phyloP scores from a whole-genome alignment of 139 green algal genomes.

The Chlamydomonas urium region DNA sequence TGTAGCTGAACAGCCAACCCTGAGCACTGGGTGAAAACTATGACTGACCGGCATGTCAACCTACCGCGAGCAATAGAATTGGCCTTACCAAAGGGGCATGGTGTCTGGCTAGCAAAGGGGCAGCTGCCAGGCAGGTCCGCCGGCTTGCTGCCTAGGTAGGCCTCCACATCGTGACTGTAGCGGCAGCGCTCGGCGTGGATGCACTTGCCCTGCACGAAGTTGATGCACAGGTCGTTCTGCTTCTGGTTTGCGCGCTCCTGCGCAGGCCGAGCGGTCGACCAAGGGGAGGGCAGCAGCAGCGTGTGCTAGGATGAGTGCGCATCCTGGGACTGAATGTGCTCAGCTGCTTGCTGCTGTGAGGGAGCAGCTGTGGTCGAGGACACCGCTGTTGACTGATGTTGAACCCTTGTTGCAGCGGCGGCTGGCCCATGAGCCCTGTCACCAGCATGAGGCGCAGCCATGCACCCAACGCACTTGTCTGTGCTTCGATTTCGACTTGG shows the following conservation, averaged over 20 bases:
- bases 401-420: not conserved
- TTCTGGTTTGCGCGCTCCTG: slow-evolving; percentile 30
- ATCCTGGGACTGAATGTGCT: not conserved
- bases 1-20: too few relatives aligned
- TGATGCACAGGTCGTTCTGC: slow-evolving; percentile 38
- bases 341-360: not conserved
- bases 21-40: not conserved
- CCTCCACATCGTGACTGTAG: slow-evolving; percentile 68
- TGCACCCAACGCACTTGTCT: slow-evolving; percentile 7
- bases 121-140: slow-evolving; percentile 71
- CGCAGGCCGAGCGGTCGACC: not conserved
- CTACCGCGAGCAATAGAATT: not conserved
- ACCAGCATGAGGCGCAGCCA: not conserved
- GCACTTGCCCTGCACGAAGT: slow-evolving; percentile 44
- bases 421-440: not conserved
- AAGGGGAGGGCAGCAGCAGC: not conserved
- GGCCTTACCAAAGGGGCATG: slow-evolving; percentile 46
- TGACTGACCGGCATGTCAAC: not conserved
- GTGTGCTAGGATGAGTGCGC: not conserved
- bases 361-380: not conserved
- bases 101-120: slow-evolving; percentile 40
- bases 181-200: slow-evolving; percentile 55
- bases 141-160: slow-evolving; percentile 56
- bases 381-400: not conserved
- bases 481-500: not conserved